Conservation (phyloP, 768 basidiomycete genomes). For the Xanthoconium purpureum region DNA sequence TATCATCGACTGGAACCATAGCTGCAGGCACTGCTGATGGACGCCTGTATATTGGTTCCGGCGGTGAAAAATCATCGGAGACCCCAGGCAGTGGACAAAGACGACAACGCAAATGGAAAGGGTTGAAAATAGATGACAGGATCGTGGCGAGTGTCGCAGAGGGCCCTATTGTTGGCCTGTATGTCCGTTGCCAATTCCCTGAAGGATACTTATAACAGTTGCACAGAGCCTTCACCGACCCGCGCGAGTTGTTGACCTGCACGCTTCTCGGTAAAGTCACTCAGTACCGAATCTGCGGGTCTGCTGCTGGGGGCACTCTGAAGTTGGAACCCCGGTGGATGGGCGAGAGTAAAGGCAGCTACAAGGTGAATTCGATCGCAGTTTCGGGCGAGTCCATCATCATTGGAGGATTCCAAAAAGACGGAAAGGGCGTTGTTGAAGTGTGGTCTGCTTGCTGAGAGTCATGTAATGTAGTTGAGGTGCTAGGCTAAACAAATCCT, state of each 20-base stretch:
- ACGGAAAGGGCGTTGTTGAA: slow-evolving; percentile 62
- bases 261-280: slow-evolving; percentile 60
- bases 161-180: slow-evolving; percentile 76
- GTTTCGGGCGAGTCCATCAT: slow-evolving; percentile 46
- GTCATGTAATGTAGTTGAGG: background rate
- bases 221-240: slow-evolving; percentile 47
- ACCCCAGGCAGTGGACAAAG: slow-evolving; percentile 41
- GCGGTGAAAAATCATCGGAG: slow-evolving; percentile 52
- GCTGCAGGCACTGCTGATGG: slow-evolving; percentile 79
- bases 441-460: slow-evolving; percentile 42
- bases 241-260: slow-evolving; percentile 48
- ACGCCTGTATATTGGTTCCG: slow-evolving; percentile 62
- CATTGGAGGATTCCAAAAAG: slow-evolving; percentile 59
- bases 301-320: slow-evolving; percentile 37
- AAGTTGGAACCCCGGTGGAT: slow-evolving; percentile 47
- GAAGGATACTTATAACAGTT: slow-evolving; percentile 1
- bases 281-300: slow-evolving; percentile 45
- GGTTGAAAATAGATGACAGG: slow-evolving; percentile 49
- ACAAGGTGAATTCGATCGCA: slow-evolving; percentile 67
- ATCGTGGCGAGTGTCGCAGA: slow-evolving; percentile 53
- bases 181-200: slow-evolving; percentile 19
- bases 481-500: background rate
- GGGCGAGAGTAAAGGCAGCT: slow-evolving; percentile 38
- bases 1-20: slow-evolving; percentile 57
- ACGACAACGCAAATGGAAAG: slow-evolving; percentile 68